Base-by-base conservation (phyloP, 2,329 filamentous ascomycete species). In the Metarhizium anisopliae region DNA sequence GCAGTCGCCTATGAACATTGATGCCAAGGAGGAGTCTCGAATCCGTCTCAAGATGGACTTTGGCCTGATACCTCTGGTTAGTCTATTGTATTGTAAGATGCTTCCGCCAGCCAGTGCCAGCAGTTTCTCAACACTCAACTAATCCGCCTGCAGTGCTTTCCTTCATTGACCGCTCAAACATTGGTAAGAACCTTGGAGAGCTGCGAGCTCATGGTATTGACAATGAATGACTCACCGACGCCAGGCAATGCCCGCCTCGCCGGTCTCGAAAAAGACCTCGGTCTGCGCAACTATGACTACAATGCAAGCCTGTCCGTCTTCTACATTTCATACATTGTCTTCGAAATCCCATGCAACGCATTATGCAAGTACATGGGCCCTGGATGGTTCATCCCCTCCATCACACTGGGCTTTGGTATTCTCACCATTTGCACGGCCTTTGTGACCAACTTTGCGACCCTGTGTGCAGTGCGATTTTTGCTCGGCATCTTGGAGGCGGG, bases 151-250 rank as follows among this genome's bases (percentile, higher is more conserved):
- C 25, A 60, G 58, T 66, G 1, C 60, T 66, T 50, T 61, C 63
- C 38, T 86, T 86, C 67, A 85, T 86, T 58, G 84, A 87, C 62
- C 75, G 84, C 25, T 79, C 83, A 35, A 87, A 87, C 62, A 85
- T 87, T 52, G 84, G 82, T 82, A 66, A 56, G 69, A 60, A 25
- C 18, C 13, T 29, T 36, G 7, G 35, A 11, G 13, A 36, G 13
- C 1, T 47, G n/a, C 47, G 50, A 53, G 30, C 30, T 14, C 38
- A 18, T 51, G 20, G 4, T 36, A 13, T 30, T 20, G 11, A 2
- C 1, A 25, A 4, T 29, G 6, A 5, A 25, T 5, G 2, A 32
- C 10, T 51, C 7, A 20, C 10, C 43, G 36, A 6, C 42, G 16
- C 49, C 50, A 80, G 78, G 81, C 35, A 85, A 85, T 64, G 82